Conservation (phyloP, 306 rosid species). For the Carpinus viminea region DNA sequence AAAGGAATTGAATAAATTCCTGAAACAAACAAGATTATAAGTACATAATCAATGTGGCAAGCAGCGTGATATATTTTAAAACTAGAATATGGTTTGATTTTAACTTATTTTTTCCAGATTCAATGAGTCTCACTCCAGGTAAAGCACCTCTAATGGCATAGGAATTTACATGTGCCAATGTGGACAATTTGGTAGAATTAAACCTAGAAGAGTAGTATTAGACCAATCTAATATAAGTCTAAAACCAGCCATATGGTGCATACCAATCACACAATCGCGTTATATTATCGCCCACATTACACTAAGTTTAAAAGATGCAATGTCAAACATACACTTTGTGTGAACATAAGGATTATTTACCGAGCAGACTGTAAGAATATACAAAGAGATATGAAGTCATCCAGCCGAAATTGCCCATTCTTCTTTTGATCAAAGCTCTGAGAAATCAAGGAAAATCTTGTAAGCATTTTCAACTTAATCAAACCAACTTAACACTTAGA, state of each 20-base stretch:
- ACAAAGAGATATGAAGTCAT: conserved; percentile 83
- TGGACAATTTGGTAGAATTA: not conserved
- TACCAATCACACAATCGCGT: too few species aligned
- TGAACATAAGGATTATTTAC: conserved; percentile 38
- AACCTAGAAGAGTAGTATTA: not conserved
- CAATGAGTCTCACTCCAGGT: not conserved
- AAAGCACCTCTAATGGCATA: not conserved
- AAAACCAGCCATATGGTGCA: not conserved
- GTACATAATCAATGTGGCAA: conserved; percentile 13
- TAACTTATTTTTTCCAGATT: not conserved
- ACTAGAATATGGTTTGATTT: not conserved
- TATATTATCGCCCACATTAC: not conserved
- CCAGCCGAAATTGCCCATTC: conserved; percentile 74
- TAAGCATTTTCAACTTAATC: conserved; percentile 9
- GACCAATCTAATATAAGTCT: not conserved
- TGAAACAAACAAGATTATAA: conserved; percentile 39
- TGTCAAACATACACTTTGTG: not conserved
- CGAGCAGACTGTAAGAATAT: conserved; percentile 80
- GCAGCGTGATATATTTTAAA: conserved; percentile 1
- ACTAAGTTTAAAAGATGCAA: not conserved
- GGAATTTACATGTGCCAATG: not conserved
- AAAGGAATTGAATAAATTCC: conserved; percentile 85
- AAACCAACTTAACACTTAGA: conserved; percentile 7
- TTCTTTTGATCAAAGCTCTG: conserved; percentile 92
- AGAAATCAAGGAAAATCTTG: conserved; percentile 29